Percentiles rank a stretch among this genome's conserved stretches.
Evolutionary conservation across 1,139 yeast genomes (phyloP).

Genomic region (Taphrina populina): DNA sequence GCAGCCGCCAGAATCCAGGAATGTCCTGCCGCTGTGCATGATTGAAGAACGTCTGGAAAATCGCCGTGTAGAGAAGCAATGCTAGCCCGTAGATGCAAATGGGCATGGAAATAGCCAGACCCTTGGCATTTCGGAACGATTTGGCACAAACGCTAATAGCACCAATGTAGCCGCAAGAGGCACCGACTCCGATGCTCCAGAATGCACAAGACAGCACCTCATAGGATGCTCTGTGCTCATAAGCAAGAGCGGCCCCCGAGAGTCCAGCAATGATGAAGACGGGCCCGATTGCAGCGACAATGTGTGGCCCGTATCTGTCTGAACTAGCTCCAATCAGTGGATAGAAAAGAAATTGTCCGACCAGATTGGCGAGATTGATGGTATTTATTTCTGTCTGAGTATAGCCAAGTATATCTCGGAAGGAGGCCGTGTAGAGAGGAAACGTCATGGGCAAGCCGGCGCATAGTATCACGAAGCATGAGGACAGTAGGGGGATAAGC

Average conservation of each 20-base stretch:
- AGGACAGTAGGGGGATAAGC: not conserved
- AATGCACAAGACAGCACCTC: not conserved
- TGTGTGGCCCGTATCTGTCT: slow-evolving; percentile 25
- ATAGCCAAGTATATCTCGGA: slow-evolving; percentile 17
- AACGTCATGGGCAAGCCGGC: slow-evolving; percentile 29
- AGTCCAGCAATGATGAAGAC: slow-evolving; percentile 12
- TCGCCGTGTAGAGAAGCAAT: slow-evolving; percentile 15
- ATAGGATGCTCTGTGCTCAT: slow-evolving; percentile 8
- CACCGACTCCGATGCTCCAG: slow-evolving; percentile 16
- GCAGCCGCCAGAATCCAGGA: slow-evolving; percentile 22
- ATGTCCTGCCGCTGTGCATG: slow-evolving; percentile 2
- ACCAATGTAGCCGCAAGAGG: slow-evolving; percentile 26
- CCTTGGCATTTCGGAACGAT: slow-evolving; percentile 5
- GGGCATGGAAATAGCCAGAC: slow-evolving; percentile 24
- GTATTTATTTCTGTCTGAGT: slow-evolving; percentile 19
- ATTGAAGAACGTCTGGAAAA: slow-evolving; percentile 7
- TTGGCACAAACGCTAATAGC: slow-evolving; percentile 18
- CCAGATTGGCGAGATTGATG: slow-evolving; percentile 25
- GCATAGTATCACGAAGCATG: slow-evolving; percentile 17
- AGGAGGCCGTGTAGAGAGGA: slow-evolving; percentile 16
- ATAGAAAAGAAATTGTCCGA: slow-evolving; percentile 24
- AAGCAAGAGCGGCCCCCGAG: slow-evolving; percentile 19
- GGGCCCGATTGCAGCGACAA: slow-evolving; percentile 13
- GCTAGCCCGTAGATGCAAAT: slow-evolving; percentile 25
- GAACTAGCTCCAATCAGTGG: slow-evolving; percentile 20